Evolutionary conservation across 2,329 filamentous ascomycete species (phyloP), one percentile per base, ranked within the genome.

Genomic region (Periconia macrospinosa): DNA sequence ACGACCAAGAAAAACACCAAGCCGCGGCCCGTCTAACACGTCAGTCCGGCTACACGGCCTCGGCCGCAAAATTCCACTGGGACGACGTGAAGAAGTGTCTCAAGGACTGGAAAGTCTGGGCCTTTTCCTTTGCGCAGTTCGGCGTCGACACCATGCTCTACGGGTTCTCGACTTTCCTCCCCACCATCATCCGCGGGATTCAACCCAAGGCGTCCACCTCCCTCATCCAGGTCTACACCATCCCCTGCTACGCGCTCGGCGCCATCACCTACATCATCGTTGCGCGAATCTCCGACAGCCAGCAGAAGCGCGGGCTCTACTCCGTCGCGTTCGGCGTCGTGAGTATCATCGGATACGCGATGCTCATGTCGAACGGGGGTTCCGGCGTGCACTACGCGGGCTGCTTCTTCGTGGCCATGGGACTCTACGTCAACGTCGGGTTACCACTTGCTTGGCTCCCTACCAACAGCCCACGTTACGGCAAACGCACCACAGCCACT

Each of bases 61-160:
- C 76, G 2, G 79, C 80, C 0, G 76, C 83, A 40, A 73, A 80
- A 27, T 83, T 86, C 59, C 79, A 84, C 59, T 84, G 81, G 73
- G 69, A 74, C 9, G 89, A 92, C 63, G 87, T 90, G 65, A 75
- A 80, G 58, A 83, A 82, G 51, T 88, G 86, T 0, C 84, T 90
- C 55, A 81, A 78, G 58, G 90, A 93, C 71, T 91, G 88, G 88
- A 91, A 89, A 68, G 83, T 90, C 20, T 91, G 86, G 80, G 75
- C 81, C 1, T 91, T 91, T 68, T 86, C 81, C 58, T 70, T 85
- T 37, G 87, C 79, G 6, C 87, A 91, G 68, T 92, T 92, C 66
- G 87, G 88, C 5, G 81, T 82, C 15, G 88, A 91, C 64, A 90
- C 86, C 1, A 89, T 92, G 84, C 79, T 92, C 0, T 92, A 92